Conservation (phyloP, 768 basidiomycete genomes). For the Amanita polypyramis region DNA sequence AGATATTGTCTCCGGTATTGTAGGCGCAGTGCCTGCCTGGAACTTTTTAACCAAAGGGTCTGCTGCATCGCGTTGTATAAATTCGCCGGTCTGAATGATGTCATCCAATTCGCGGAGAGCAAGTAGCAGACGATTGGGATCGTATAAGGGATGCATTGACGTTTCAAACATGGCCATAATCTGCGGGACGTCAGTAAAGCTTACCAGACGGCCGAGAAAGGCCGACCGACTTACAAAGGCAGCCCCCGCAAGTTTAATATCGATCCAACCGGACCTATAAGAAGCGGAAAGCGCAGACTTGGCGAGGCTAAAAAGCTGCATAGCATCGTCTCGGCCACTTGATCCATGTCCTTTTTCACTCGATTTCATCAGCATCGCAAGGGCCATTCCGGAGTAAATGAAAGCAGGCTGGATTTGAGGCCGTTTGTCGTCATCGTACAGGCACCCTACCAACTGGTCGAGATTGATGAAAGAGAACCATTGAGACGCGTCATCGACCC, state of each 20-base stretch:
- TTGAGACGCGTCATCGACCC: slow-evolving; percentile 53
- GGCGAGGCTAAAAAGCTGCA: slow-evolving; percentile 47
- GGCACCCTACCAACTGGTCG: slow-evolving; percentile 37
- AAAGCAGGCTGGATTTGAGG: slow-evolving; percentile 59
- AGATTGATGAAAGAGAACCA: slow-evolving; percentile 64
- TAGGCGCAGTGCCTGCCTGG: slow-evolving; percentile 38
- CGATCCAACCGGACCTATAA: slow-evolving; percentile 40
- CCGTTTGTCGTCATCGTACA: slow-evolving; percentile 43
- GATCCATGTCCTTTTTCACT: slow-evolving; percentile 52
- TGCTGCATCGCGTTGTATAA: slow-evolving; percentile 46
- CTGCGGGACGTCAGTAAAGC: slow-evolving; percentile 22
- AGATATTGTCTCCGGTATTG: slow-evolving; percentile 20
- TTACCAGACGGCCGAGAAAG: neutral
- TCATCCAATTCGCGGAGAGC: slow-evolving; percentile 53
- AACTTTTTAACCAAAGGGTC: slow-evolving; percentile 46
- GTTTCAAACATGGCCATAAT: slow-evolving; percentile 72
- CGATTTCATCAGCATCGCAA: slow-evolving; percentile 64
- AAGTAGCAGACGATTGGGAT: slow-evolving; percentile 37
- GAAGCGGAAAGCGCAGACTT: slow-evolving; percentile 43
- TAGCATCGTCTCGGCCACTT: slow-evolving; percentile 45
- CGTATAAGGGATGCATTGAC: slow-evolving; percentile 60
- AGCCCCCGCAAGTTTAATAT: slow-evolving; percentile 60
- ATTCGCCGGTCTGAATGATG: slow-evolving; percentile 44
- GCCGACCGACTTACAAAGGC: slow-evolving; percentile 37
- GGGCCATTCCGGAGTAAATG: slow-evolving; percentile 55